Conservation (phyloP, 1,284 basidiomycete species). For the Trametes hirsuta region DNA sequence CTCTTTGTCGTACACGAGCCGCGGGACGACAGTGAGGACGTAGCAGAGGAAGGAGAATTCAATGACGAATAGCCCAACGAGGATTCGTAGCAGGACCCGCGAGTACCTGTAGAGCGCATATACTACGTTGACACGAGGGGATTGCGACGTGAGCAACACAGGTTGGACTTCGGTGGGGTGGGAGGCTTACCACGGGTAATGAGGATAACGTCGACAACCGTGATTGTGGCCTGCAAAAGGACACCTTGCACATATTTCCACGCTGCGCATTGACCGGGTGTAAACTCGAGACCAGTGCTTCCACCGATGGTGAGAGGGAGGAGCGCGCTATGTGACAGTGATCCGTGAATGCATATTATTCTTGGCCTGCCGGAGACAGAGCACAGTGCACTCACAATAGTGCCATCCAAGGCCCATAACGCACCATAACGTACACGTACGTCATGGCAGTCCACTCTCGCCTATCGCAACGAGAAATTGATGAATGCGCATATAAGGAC, state of each 20-base stretch:
- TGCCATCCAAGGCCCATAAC: slow-evolving; percentile 31
- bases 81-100: slow-evolving; percentile 12
- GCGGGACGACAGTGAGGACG: slow-evolving; percentile 27
- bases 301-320: slow-evolving; percentile 30
- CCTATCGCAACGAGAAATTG: slow-evolving; percentile 4
- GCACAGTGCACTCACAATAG: slow-evolving; percentile 24
- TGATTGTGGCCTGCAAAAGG: slow-evolving; percentile 29
- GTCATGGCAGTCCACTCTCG: slow-evolving; percentile 29
- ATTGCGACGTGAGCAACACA: not conserved
- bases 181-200: slow-evolving; percentile 24
- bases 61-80: slow-evolving; percentile 23
- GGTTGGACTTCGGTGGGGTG: not conserved
- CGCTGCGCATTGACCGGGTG: slow-evolving; percentile 20
- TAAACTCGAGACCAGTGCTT: slow-evolving; percentile 28
- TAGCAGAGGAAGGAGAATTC: slow-evolving; percentile 28
- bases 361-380: too few relatives aligned
- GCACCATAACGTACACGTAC: slow-evolving; percentile 26
- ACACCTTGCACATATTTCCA: slow-evolving; percentile 31
- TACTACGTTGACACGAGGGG: slow-evolving; percentile 12
- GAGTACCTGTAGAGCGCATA: slow-evolving; percentile 28
- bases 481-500: not conserved
- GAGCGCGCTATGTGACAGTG: slow-evolving; percentile 19
- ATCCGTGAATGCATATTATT: not conserved
- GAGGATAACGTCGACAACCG: slow-evolving; percentile 31
- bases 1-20: slow-evolving; percentile 25